These are phyloP conservation scores for Nyssa sinensis DNA, from an alignment of 148 eudicot genomes.

Conservation along the genomic window DNA sequence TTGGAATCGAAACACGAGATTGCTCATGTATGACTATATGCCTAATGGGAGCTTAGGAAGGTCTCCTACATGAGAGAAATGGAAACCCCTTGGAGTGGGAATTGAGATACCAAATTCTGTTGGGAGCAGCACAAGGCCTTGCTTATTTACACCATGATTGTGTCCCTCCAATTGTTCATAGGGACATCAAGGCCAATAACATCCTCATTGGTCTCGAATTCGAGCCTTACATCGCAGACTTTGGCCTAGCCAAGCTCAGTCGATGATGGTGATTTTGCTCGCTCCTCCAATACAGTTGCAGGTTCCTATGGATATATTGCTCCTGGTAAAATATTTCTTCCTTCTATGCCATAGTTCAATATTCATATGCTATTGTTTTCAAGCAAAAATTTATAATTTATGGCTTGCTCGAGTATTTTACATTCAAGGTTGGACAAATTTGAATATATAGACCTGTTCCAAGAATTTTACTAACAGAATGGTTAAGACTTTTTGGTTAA, in stretches of 20 bases:
- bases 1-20: conserved; percentile 66
- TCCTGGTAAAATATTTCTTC: conserved; percentile 54
- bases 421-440: not conserved
- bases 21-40: conserved; percentile 93
- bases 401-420: too few relatives aligned
- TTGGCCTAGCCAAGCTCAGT: conserved; percentile 85
- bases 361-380: not conserved
- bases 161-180: conserved; percentile 80
- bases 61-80: conserved; percentile 69
- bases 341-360: not conserved
- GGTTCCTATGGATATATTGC: conserved; percentile 95
- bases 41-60: conserved; percentile 92
- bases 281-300: conserved; percentile 71
- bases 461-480: not conserved
- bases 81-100: conserved; percentile 81
- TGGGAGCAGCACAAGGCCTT: conserved; percentile 82
- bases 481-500: not conserved
- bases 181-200: conserved; percentile 90
- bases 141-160: conserved; percentile 93
- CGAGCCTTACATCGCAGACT: conserved; percentile 93
- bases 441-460: not conserved
- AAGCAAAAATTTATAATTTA: too few relatives aligned
- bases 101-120: conserved; percentile 61
- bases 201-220: conserved; percentile 85
- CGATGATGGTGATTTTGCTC: conserved; percentile 60